Percentiles rank a stretch among this genome's conserved stretches.
Evolutionary conservation across 768 basidiomycete species (phyloP).

Genomic region (Flagelloscypha sp.): DNA sequence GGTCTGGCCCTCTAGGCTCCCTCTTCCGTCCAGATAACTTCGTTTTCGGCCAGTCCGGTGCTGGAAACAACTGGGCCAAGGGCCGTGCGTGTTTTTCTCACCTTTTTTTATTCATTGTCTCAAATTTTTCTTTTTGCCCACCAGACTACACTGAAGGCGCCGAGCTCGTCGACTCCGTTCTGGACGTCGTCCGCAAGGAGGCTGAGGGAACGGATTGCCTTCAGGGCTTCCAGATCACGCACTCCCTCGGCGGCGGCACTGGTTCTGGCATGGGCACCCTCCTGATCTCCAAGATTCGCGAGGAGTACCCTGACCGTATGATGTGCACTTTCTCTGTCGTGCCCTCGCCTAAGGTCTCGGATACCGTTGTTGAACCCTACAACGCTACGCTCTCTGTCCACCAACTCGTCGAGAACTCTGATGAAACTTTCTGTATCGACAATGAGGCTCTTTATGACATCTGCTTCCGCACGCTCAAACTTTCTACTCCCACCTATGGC

Average conservation of each 20-base stretch:
- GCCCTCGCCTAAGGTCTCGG: slow-evolving; percentile 94
- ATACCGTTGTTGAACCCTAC: slow-evolving; percentile 99
- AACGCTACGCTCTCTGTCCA: slow-evolving; percentile 98
- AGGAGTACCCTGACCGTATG: slow-evolving; percentile 99
- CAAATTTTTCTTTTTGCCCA: slow-evolving; percentile 7
- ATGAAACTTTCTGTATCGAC: slow-evolving; percentile 99
- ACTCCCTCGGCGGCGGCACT: slow-evolving; percentile 98
- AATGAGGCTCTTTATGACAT: slow-evolving; percentile 99
- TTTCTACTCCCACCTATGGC: slow-evolving; percentile 91
- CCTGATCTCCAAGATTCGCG: slow-evolving; percentile 96
- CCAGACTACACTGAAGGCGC: slow-evolving; percentile 91
- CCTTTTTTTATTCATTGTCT: slow-evolving; percentile 9
- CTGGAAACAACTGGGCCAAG: slow-evolving; percentile 82
- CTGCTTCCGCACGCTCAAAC: slow-evolving; percentile 96
- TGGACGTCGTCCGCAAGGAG: slow-evolving; percentile 98
- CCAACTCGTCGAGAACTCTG: slow-evolving; percentile 98
- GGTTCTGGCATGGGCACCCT: slow-evolving; percentile 99
- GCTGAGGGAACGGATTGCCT: slow-evolving; percentile 96
- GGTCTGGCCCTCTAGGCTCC: slow-evolving; percentile 53
- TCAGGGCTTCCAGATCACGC: slow-evolving; percentile 98
- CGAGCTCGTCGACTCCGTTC: slow-evolving; percentile 95
- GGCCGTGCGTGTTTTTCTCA: slow-evolving; percentile 41
- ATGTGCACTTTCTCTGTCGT: slow-evolving; percentile 99
- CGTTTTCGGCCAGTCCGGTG: slow-evolving; percentile 69
- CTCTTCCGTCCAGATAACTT: slow-evolving; percentile 75